Conservation (phyloP, 257 asterid species). For the Linderniella brevidens region DNA sequence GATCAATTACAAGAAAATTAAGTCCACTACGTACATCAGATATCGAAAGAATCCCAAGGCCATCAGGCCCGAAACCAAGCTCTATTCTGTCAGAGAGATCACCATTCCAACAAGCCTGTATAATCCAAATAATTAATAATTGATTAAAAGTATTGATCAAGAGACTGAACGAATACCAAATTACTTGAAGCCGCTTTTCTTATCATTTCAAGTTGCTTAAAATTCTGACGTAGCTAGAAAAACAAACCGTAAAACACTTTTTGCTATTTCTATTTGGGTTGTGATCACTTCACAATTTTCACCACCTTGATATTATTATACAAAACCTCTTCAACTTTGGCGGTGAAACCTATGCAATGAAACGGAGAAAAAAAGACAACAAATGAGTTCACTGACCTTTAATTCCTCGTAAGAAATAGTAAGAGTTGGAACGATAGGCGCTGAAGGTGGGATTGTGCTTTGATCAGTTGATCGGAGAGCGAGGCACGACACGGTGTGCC, state of each 20-base stretch:
- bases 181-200: too few species aligned
- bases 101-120: conserved; percentile 32
- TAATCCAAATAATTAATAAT: conserved; percentile 13
- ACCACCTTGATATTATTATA: neutral
- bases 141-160: too few species aligned
- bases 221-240: too few species aligned
- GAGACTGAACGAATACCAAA: conserved; percentile 5
- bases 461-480: conserved; percentile 13
- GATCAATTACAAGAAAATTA: neutral
- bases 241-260: too few species aligned
- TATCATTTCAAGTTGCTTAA: too few species aligned
- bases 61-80: conserved; percentile 72
- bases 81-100: conserved; percentile 58
- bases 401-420: conserved; percentile 43
- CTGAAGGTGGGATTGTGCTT: conserved; percentile 18
- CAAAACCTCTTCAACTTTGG: neutral
- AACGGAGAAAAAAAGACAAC: neutral
- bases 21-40: conserved; percentile 38
- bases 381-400: conserved; percentile 18
- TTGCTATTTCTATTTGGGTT: too few species aligned
- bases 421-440: conserved; percentile 32
- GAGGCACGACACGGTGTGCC: conserved; percentile 9
- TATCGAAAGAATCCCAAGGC: conserved; percentile 68
- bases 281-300: too few species aligned
- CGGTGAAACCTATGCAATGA: conserved; percentile 1